Evolutionary conservation across 1,139 yeast genomes (phyloP), one percentile per base, ranked within the genome.

Genomic region (Scheffersomyces parashehatae): DNA sequence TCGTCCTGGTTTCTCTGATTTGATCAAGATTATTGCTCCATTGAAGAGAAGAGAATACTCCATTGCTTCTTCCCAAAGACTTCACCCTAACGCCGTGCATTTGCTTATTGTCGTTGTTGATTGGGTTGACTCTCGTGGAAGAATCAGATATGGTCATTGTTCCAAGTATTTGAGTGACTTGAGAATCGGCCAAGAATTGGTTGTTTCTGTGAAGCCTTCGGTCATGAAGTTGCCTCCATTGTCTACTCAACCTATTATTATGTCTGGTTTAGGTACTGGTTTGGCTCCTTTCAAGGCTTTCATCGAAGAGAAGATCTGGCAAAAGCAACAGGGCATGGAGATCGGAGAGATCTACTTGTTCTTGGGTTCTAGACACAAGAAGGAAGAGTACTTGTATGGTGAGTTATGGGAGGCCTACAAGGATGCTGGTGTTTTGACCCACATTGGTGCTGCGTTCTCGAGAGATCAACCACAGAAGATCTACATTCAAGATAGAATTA

Each of bases 221-320:
- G 97, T 93, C 38, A 90, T 93, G 97, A 91, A 91, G 71, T 77
- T 91, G 51, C 98, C 99, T 48, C 87, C 93, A 55, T 77, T 81
- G 50, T 78, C 96, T 9, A 80, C 83, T 38, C 95, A 88, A 64
- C 98, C 99, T 28, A 86, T 93, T 56, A 84, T 93, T 50, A 91
- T 93, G 98, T 85, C 96, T 53, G 99, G 99, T 58, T 78, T 93
- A 54, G 99, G 99, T 69, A 93, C 99, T 45, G 99, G 99, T 51
- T 79, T 93, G 58, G 99, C 99, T 16, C 99, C 99, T 45, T 93
- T 93, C 82, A 91, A 93, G 75, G 99, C 98, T 1, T 90, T 93
- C 60, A 80, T 91, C 48, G 98, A 93, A 69, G 98, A 93, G 70
- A 91, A 90, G 74, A 81, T 87, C 58, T 89, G 95, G 91, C 98